Evolutionary conservation across 306 rosid genomes (phyloP).

Genomic region (Sechiopsis laciniata): DNA sequence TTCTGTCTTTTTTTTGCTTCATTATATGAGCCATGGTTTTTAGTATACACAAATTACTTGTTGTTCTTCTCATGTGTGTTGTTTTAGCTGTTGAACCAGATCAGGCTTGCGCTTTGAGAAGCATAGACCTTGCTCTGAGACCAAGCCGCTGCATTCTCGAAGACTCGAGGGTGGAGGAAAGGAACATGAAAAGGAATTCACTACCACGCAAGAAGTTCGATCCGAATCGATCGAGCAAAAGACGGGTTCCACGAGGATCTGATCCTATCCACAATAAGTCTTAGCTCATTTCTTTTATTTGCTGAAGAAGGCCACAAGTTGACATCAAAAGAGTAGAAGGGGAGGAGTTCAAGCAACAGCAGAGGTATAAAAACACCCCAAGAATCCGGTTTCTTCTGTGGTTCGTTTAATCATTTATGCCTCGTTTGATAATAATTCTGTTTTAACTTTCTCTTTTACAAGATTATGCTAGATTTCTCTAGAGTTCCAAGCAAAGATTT

Average conservation of each 20-base stretch:
- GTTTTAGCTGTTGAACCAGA: conserved; percentile 43
- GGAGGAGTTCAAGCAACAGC: conserved; percentile 28
- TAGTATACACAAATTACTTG: conserved; percentile 32
- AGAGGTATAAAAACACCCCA: conserved; percentile 33
- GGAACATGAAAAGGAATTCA: conserved; percentile 38
- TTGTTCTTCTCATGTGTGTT: conserved; percentile 48
- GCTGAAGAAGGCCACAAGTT: conserved; percentile 33
- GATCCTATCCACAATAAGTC: conserved; percentile 92
- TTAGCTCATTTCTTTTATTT: conserved; percentile 31
- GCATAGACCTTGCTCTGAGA: conserved; percentile 42
- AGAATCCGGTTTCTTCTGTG: conserved; percentile 18
- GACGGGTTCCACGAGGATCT: conserved; percentile 75
- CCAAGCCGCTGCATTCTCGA: conserved; percentile 34
- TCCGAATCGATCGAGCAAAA: conserved; percentile 67
- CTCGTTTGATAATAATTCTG: not conserved
- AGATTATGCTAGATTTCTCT: not conserved
- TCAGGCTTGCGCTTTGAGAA: conserved; percentile 42
- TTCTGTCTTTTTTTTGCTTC: conserved; percentile 17
- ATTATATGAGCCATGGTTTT: conserved; percentile 48
- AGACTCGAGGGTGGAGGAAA: conserved; percentile 29
- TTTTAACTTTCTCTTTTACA: not conserved
- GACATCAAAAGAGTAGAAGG: conserved; percentile 24
- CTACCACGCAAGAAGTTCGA: conserved; percentile 39
- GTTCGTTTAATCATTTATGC: conserved; percentile 20
- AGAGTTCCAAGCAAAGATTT: too few species aligned